Evolutionary conservation across 2,329 filamentous ascomycete species (phyloP).

Genomic region (Cadophora gregata): DNA sequence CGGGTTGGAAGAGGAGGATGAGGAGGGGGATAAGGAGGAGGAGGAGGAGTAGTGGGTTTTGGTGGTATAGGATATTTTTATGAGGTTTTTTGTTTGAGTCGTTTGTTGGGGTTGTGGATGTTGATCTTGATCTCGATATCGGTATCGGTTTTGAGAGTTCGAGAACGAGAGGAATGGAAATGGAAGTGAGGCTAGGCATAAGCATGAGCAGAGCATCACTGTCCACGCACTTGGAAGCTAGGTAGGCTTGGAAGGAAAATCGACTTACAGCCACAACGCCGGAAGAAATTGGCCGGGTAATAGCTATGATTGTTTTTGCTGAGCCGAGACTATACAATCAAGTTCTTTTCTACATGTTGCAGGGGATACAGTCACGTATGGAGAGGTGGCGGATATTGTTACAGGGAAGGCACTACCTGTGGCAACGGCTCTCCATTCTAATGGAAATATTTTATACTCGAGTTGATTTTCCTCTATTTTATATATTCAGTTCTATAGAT

Average conservation of each 20-base stretch:
- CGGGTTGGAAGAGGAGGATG: too few relatives aligned
- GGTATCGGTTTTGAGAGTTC: too few relatives aligned
- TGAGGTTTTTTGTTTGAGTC: conserved; percentile 70
- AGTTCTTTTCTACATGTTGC: conserved; percentile 63
- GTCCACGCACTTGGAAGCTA: conserved; percentile 64
- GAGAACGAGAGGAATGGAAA: too few relatives aligned
- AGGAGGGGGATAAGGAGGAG: too few relatives aligned
- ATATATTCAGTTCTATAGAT: too few relatives aligned
- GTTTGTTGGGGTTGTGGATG: conserved; percentile 67
- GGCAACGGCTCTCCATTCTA: too few relatives aligned
- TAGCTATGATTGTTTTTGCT: conserved; percentile 60
- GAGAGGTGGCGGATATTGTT: conserved; percentile 55
- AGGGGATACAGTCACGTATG: conserved; percentile 68
- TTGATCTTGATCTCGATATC: too few relatives aligned
- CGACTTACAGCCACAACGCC: conserved; percentile 67
- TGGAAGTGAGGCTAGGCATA: conserved; percentile 45
- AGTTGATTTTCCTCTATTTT: too few relatives aligned
- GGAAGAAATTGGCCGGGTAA: conserved; percentile 66
- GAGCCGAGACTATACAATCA: conserved; percentile 43
- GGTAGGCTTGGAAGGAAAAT: too few relatives aligned
- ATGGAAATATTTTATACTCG: too few relatives aligned
- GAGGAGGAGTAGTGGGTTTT: conserved; percentile 69
- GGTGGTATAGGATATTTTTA: conserved; percentile 74
- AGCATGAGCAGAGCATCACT: conserved; percentile 11
- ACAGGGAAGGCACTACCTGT: too few relatives aligned